Evolutionary conservation across 108 stramenopile species (phyloP).

Genomic region (Cyclotella atomus): DNA sequence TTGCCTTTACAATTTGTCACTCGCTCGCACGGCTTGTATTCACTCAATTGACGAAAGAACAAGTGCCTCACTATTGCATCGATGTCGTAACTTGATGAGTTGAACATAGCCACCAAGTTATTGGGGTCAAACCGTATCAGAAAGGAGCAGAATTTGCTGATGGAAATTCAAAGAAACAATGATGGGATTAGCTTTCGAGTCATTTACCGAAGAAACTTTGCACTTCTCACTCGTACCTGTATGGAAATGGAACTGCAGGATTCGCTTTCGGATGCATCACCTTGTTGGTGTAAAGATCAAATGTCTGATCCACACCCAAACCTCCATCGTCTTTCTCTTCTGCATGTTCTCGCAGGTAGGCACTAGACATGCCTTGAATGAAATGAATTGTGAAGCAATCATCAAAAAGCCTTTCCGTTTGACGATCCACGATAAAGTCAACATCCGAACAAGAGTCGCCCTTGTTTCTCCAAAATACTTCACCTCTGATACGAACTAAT

Average conservation of each 20-base stretch:
- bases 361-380: constrained; percentile 21
- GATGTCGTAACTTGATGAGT: constrained; percentile 13
- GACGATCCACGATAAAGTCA: constrained; percentile 26
- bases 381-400: constrained; percentile 29
- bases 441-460: constrained; percentile 2
- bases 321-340: neutral
- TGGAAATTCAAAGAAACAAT: no score
- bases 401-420: neutral
- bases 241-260: neutral
- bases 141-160: constrained; percentile 25
- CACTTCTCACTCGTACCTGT: no score
- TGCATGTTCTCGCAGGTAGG: neutral
- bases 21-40: constrained; percentile 22
- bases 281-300: neutral
- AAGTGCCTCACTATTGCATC: constrained; percentile 20
- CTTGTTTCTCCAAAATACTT: constrained; percentile 32
- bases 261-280: constrained; percentile 13
- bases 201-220: no score
- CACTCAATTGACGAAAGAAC: constrained; percentile 23
- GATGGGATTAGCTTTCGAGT: no score
- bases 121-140: constrained; percentile 2
- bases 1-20: constrained; percentile 6
- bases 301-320: neutral
- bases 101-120: constrained; percentile 11
- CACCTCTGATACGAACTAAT: constrained; percentile 6